A percentile compares a stretch with the other conserved stretches of the same genome.
Evolutionary conservation across 192 early-diverging fungal genomes (phyloP).

Genomic region (Helicostylum pulchrum): DNA sequence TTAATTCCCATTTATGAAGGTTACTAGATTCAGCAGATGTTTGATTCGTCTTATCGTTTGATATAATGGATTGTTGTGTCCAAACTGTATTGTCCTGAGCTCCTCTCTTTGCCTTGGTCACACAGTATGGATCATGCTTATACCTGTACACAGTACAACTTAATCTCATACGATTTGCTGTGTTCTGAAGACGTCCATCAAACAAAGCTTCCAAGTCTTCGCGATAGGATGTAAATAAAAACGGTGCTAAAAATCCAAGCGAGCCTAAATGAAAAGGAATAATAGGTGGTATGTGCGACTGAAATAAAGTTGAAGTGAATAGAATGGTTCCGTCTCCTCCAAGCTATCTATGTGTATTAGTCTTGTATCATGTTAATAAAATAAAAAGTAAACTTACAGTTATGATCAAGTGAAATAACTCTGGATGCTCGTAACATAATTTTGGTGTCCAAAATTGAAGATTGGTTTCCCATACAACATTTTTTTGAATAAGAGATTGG

Average conservation of each 20-base stretch:
- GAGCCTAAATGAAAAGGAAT: conserved; percentile 92
- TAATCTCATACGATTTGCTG: conserved; percentile 88
- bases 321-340: conserved; percentile 96
- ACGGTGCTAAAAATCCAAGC: conserved; percentile 92
- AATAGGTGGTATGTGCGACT: conserved; percentile 85
- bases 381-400: conserved; percentile 48
- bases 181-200: conserved; percentile 58
- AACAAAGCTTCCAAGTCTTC: conserved; percentile 41
- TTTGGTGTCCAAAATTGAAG: conserved; percentile 73
- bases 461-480: conserved; percentile 41
- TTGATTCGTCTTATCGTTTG: background rate
- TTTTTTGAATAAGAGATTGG: conserved; percentile 29
- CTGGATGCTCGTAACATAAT: conserved; percentile 61
- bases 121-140: conserved; percentile 27
- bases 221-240: conserved; percentile 64
- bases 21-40: conserved; percentile 1
- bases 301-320: conserved; percentile 89
- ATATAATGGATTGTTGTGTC: background rate
- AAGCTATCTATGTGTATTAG: conserved; percentile 40
- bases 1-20: conserved; percentile 37
- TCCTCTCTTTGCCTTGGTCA: background rate
- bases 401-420: conserved; percentile 81
- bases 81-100: background rate
- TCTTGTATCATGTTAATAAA: too few species aligned
- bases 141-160: conserved; percentile 82